Evolutionary conservation across 345 rosid species (phyloP).

Genomic region (Populus pruinosa): DNA sequence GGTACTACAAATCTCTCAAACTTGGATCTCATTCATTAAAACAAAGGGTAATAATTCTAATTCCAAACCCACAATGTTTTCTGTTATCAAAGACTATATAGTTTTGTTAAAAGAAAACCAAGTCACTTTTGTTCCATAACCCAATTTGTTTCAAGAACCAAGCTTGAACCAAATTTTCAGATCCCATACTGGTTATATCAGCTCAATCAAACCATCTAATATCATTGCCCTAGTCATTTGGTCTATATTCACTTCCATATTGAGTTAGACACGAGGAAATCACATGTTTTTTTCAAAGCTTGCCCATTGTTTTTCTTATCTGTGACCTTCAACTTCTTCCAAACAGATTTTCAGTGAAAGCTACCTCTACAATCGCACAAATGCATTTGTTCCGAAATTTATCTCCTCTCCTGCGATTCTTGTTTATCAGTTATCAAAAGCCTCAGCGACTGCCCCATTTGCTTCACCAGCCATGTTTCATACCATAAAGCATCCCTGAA

Average conservation of each 20-base stretch:
- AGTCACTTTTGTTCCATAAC: too few species aligned
- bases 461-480: not conserved
- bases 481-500: not conserved
- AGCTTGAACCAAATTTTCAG: not conserved
- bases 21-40: not conserved
- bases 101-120: too few species aligned
- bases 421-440: not conserved
- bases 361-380: not conserved
- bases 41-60: not conserved
- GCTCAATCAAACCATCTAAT: not conserved
- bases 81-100: too few species aligned
- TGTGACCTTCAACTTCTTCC: not conserved
- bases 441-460: not conserved
- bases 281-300: not conserved
- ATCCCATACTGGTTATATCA: not conserved
- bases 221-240: not conserved
- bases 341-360: not conserved
- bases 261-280: too few species aligned
- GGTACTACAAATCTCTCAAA: not conserved
- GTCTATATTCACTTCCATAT: not conserved
- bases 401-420: not conserved
- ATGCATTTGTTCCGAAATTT: not conserved
- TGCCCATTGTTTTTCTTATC: not conserved
- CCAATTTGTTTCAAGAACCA: not conserved
- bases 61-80: too few species aligned